These are phyloP conservation scores for Centrapalus pauciflorus DNA, from an alignment of 129 eudicot species.

Conservation along the genomic window DNA sequence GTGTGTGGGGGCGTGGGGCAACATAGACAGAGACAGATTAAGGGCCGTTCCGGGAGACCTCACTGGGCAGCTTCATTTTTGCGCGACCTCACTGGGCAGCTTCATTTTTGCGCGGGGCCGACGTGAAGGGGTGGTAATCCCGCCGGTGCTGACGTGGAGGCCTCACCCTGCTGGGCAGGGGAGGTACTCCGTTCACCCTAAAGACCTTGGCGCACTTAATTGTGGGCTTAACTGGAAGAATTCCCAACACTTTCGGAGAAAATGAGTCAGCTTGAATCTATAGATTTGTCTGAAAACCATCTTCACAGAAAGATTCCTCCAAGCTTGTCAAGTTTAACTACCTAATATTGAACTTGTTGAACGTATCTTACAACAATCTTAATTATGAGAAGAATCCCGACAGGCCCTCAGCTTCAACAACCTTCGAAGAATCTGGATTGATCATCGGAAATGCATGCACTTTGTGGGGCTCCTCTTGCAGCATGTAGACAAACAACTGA, in stretches of 20 bases:
- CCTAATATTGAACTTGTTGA: neutral
- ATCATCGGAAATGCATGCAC: neutral
- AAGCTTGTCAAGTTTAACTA: neutral
- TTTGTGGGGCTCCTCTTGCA: conserved; percentile 17
- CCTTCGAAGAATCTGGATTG: conserved; percentile 6
- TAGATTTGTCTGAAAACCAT: conserved; percentile 20
- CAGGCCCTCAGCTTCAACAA: conserved; percentile 12
- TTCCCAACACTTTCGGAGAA: conserved; percentile 14
- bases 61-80: too few species aligned
- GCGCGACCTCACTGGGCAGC: too few species aligned
- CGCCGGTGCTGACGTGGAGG: too few species aligned
- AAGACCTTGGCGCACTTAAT: too few species aligned
- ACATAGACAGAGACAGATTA: too few species aligned
- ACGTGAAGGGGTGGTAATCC: too few species aligned
- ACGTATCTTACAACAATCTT: conserved; percentile 26
- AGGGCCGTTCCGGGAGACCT: too few species aligned
- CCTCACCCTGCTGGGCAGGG: too few species aligned
- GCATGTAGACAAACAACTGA: neutral
- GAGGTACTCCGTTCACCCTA: too few species aligned
- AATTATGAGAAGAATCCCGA: conserved; percentile 15
- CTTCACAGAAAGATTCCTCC: conserved; percentile 18
- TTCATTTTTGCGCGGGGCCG: too few species aligned
- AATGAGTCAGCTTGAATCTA: conserved; percentile 11
- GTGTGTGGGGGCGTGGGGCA: too few species aligned
- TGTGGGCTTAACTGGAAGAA: conserved; percentile 7